Evolutionary conservation across 1,284 basidiomycete genomes (phyloP), one percentile per base, ranked within the genome.

Genomic region (Lentinus polychrous): DNA sequence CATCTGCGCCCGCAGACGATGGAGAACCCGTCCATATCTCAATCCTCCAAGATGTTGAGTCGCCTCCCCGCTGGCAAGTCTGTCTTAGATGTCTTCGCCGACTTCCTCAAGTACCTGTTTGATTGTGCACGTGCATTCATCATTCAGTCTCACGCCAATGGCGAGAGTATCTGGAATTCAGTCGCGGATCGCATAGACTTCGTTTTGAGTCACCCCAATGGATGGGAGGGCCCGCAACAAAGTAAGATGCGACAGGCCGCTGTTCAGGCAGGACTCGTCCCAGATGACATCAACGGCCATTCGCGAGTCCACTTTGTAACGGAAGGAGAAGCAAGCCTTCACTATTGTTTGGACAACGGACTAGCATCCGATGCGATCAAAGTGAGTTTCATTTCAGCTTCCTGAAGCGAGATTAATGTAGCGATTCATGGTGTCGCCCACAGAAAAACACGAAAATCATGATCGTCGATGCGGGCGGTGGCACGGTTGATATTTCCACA

Each of bases 401-500:
- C 8, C n/a, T n/a, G n/a, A n/a, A n/a, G n/a, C n/a, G n/a, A n/a
- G n/a, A n/a, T n/a, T n/a, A 5, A 37, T 17, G n/a, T n/a, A n/a
- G n/a, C n/a, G n/a, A 15, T 23, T 11, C 17, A 17, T 15, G 46
- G 0, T 45, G 20, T 17, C 38, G 27, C 23, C 20, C 11, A 43
- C 51, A 23, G 71, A 53, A 59, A 7, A 66, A 67, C 2, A 61
- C 71, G n/a, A 73, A 72, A 0, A 66, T 80, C 3, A 64, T 78
- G 20, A 67, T 83, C 20, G 71, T 82, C 15, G 78, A 81, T 55
- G 77, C 76, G 0, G 78, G 78, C 2, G 77, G 78, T 39, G 78
- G 78, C 0, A 80, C 76, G 0, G 60, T 80, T 6, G 78, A 81
- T 46, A 58, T 81, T 40, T 77, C 75, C 52, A 68, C 75, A 7